Evolutionary conservation across 2,329 filamentous ascomycete genomes (phyloP).

Genomic region (Penicillium crustosum): DNA sequence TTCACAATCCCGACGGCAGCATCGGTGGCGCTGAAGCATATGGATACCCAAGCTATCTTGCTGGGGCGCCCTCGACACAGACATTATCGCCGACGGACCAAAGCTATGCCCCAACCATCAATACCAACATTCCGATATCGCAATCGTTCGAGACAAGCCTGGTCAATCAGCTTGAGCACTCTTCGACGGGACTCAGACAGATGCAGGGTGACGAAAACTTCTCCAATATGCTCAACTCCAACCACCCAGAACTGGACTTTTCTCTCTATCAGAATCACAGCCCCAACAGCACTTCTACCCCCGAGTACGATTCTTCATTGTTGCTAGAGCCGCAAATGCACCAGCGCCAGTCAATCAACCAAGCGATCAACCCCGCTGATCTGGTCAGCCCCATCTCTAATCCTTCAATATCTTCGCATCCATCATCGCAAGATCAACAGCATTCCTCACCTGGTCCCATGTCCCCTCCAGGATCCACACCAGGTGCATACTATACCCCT

Average conservation of each 20-base stretch:
- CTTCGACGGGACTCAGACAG: slow-evolving; percentile 25
- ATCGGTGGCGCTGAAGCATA: slow-evolving; percentile 36
- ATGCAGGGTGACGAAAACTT: slow-evolving; percentile 38
- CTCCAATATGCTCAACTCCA: slow-evolving; percentile 42
- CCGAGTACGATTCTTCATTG: slow-evolving; percentile 41
- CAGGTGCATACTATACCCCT: slow-evolving; percentile 53
- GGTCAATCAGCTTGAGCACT: slow-evolving; percentile 38
- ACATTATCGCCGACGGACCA: slow-evolving; percentile 35
- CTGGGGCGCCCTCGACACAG: slow-evolving; percentile 32
- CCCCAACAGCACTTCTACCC: slow-evolving; percentile 30
- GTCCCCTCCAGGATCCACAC: slow-evolving; percentile 56
- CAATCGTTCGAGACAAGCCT: slow-evolving; percentile 42
- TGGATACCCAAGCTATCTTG: slow-evolving; percentile 39
- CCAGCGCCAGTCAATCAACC: slow-evolving; percentile 38
- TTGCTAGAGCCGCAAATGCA: slow-evolving; percentile 45
- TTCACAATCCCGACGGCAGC: slow-evolving; percentile 28
- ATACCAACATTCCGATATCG: slow-evolving; percentile 32
- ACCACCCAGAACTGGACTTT: slow-evolving; percentile 41
- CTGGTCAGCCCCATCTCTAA: slow-evolving; percentile 49
- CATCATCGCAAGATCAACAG: slow-evolving; percentile 54
- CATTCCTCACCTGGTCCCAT: slow-evolving; percentile 55
- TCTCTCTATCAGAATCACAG: slow-evolving; percentile 39
- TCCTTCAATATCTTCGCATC: slow-evolving; percentile 57
- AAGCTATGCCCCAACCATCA: slow-evolving; percentile 30
- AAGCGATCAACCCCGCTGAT: slow-evolving; percentile 49